Conservation (phyloP, 2,329 filamentous ascomycete genomes). For the Clarireedia homoeocarpa region DNA sequence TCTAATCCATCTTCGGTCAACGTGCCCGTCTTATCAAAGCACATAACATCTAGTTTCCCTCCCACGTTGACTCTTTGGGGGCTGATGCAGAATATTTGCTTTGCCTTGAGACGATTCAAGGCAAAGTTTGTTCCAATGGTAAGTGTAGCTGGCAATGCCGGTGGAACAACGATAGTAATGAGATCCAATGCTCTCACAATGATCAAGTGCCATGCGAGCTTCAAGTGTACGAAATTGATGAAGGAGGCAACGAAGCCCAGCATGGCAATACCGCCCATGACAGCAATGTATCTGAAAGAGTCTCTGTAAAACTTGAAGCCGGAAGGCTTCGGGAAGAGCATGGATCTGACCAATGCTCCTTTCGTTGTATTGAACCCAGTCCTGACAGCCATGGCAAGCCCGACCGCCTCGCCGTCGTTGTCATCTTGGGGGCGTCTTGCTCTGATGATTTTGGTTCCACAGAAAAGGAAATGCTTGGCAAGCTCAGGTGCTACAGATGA, state of each 20-base stretch:
- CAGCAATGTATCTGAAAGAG: constrained; percentile 94
- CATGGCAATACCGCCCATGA: constrained; percentile 82
- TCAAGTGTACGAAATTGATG: constrained; percentile 83
- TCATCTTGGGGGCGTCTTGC: constrained; percentile 82
- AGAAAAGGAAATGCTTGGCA: constrained; percentile 86
- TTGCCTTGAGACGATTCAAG: constrained; percentile 73
- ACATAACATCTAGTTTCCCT: constrained; percentile 91
- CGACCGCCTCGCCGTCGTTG: constrained; percentile 79
- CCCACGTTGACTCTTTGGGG: constrained; percentile 95
- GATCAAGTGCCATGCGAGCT: constrained; percentile 81
- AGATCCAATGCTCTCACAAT: constrained; percentile 86
- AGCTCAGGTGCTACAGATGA: constrained; percentile 76
- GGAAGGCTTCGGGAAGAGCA: constrained; percentile 97
- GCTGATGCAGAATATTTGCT: constrained; percentile 95
- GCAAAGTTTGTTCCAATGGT: constrained; percentile 98
- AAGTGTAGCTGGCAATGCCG: constrained; percentile 85
- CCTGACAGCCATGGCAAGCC: constrained; percentile 82
- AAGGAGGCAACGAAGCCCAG: constrained; percentile 88
- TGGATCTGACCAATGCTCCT: constrained; percentile 87
- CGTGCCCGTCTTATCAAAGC: constrained; percentile 98
- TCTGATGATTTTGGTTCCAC: constrained; percentile 90
- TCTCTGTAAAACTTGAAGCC: constrained; percentile 98
- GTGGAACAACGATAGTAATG: constrained; percentile 95
- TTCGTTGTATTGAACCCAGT: constrained; percentile 98
- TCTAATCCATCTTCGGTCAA: constrained; percentile 94